Percentiles rank a stretch among this genome's conserved stretches.
Conservation (phyloP, 2,329 filamentous ascomycete species). For the Penicillium thymicola region DNA sequence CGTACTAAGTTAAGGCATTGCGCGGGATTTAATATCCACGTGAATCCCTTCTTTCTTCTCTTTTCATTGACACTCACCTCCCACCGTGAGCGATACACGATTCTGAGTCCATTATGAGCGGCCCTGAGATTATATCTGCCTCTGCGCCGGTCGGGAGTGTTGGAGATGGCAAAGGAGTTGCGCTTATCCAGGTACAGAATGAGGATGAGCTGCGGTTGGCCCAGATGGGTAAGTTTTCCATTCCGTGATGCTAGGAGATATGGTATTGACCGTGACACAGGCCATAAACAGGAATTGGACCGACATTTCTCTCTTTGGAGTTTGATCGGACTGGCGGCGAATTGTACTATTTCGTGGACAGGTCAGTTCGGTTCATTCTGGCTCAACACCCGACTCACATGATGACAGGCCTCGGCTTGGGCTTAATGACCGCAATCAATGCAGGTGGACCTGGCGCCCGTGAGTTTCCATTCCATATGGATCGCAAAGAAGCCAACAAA, state of each 20-base stretch:
- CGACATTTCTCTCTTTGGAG: slow-evolving; percentile 49
- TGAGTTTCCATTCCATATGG: slow-evolving; percentile 11
- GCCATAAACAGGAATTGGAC: slow-evolving; percentile 50
- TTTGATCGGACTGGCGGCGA: slow-evolving; percentile 49
- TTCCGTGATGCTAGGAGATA: not conserved
- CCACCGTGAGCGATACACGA: not conserved
- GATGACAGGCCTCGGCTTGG: slow-evolving; percentile 38
- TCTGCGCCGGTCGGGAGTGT: not conserved
- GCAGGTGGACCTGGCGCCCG: slow-evolving; percentile 48
- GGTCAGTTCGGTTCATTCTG: slow-evolving; percentile 22
- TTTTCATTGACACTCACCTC: not conserved
- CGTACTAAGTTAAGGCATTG: not conserved
- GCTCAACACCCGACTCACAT: not conserved
- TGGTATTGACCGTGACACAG: slow-evolving; percentile 21
- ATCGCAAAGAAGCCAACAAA: not conserved
- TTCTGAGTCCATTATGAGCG: not conserved
- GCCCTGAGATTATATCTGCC: not conserved
- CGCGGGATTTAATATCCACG: not conserved
- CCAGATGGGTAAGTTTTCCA: slow-evolving; percentile 42
- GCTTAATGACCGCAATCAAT: slow-evolving; percentile 47
- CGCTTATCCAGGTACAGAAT: slow-evolving; percentile 26
- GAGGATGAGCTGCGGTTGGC: slow-evolving; percentile 44
- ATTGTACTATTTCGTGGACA: slow-evolving; percentile 52
- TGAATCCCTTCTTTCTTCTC: not conserved
- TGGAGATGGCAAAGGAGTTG: not conserved